phyloP scores from a whole-genome alignment of 2,329 filamentous ascomycete genomes.

The Sarocladium brachiariae region DNA sequence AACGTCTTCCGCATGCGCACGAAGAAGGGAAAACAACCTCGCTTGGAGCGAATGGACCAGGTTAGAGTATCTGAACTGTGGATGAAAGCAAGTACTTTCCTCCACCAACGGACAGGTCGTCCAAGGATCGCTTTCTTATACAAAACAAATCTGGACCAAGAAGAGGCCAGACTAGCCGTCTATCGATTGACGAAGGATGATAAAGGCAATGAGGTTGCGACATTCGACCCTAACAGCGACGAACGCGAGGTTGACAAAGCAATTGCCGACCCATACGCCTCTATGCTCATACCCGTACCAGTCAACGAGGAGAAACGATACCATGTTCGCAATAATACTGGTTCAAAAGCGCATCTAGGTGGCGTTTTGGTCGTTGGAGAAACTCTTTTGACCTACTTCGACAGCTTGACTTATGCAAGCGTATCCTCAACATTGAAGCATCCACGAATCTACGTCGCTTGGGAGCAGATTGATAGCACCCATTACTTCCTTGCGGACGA shows the following conservation, averaged over 20 bases:
- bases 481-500: constrained; percentile 88
- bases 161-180: constrained; percentile 49
- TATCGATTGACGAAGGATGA: constrained; percentile 55
- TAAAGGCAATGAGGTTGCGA: constrained; percentile 44
- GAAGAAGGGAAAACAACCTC: constrained; percentile 34
- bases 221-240: constrained; percentile 49
- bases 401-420: constrained; percentile 64
- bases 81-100: constrained; percentile 50
- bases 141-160: constrained; percentile 43
- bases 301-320: constrained; percentile 53
- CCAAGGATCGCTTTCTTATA: constrained; percentile 53
- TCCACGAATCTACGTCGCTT: constrained; percentile 83
- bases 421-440: constrained; percentile 61
- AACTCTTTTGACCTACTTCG: constrained; percentile 77
- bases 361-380: constrained; percentile 72
- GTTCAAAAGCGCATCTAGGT: constrained; percentile 52
- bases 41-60: constrained; percentile 44
- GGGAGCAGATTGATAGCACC: constrained; percentile 75
- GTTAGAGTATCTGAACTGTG: constrained; percentile 53
- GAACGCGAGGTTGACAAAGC: constrained; percentile 45
- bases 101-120: constrained; percentile 51
- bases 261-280: constrained; percentile 48
- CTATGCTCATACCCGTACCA: constrained; percentile 56
- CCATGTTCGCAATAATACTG: constrained; percentile 47
- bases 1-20: constrained; percentile 45